Base-by-base conservation (phyloP, 2,329 filamentous ascomycete genomes). In the Claviceps pazoutovae region DNA sequence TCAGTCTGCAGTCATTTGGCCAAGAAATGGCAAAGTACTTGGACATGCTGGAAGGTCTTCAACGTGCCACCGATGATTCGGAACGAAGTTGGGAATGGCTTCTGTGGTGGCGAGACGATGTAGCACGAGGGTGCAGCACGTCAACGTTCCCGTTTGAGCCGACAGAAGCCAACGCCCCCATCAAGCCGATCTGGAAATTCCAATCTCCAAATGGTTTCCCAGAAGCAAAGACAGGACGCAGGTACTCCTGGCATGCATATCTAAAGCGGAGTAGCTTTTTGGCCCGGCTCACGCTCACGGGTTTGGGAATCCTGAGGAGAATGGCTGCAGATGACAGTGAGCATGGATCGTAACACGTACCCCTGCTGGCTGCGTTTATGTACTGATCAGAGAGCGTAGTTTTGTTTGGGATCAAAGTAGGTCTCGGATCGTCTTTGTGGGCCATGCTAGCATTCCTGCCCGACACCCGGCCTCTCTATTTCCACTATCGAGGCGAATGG, bases 401-500 rank as follows among this genome's bases (percentile, higher is more conserved):
- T 54, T 72, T 74, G 51, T 95, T 91, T 61, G 88, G 88, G 2
- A 76, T 93, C 61, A 96, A 96, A 66, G 89, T 95, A 49, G 89
- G 89, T 38, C 75, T 88, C 30, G 90, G 90, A 30, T 90, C 90
- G 11, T 79, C 87, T 5, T 67, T 95, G 0, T 95, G 89, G 69
- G 88, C 86, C 17, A 78, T 90, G 63, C 84, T 90, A 56, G 83
- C 89, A 2, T 96, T 94, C 61, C 73, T 95, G 30, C 75, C 80
- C 1, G 70, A 75, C 11, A 91, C 87, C 1, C 75, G 87, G 51
- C 83, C 84, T 0, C 75, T 83, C 23, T 96, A 95, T 63, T 75
- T 79, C 39, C 83, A 85, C 59, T 95, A 88, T 84, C 77, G 89
- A 60, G 88, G 89, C 36, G 90, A 96, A 71, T 96, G 90, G 90